phyloP scores from a whole-genome alignment of 1,284 basidiomycete species.

The Leucoagaricus sp. region DNA sequence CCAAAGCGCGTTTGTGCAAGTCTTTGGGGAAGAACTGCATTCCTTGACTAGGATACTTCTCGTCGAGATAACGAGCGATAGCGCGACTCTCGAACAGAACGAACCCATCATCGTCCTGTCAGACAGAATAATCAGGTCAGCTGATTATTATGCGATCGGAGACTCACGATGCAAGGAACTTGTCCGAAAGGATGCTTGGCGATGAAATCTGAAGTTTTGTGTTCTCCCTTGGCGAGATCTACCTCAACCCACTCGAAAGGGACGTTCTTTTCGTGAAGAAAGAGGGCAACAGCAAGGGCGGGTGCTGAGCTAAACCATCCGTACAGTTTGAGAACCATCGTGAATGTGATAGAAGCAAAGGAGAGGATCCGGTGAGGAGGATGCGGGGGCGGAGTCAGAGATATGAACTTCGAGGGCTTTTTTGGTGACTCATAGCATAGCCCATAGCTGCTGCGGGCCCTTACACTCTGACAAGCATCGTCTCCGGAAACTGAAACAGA shows the following conservation, averaged over 20 bases:
- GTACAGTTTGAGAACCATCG: slow-evolving; percentile 52
- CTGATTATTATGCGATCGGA: background rate
- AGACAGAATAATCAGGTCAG: background rate
- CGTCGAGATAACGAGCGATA: slow-evolving; percentile 41
- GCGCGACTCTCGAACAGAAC: slow-evolving; percentile 46
- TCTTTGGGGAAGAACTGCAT: slow-evolving; percentile 30
- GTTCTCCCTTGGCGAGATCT: slow-evolving; percentile 43
- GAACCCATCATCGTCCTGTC: slow-evolving; percentile 34
- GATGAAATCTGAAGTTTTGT: slow-evolving; percentile 44
- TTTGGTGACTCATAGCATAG: too few species aligned
- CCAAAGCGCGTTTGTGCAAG: slow-evolving; percentile 37
- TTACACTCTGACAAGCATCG: too few species aligned
- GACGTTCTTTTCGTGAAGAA: slow-evolving; percentile 50
- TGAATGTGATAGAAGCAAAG: background rate
- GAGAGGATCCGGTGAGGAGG: too few species aligned
- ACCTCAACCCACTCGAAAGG: slow-evolving; percentile 46
- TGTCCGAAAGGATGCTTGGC: slow-evolving; percentile 61
- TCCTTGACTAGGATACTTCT: slow-evolving; percentile 35
- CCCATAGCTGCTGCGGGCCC: too few species aligned
- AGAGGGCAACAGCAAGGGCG: slow-evolving; percentile 39
- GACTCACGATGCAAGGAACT: slow-evolving; percentile 55
- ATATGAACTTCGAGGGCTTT: too few species aligned
- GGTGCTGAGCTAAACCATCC: slow-evolving; percentile 41
- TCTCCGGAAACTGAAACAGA: too few species aligned
- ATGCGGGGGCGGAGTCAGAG: too few species aligned